A percentile compares a stretch with the other conserved stretches of the same genome.
Evolutionary conservation across 805 yeast species (phyloP).

Genomic region (Saturnispora zaruensis): DNA sequence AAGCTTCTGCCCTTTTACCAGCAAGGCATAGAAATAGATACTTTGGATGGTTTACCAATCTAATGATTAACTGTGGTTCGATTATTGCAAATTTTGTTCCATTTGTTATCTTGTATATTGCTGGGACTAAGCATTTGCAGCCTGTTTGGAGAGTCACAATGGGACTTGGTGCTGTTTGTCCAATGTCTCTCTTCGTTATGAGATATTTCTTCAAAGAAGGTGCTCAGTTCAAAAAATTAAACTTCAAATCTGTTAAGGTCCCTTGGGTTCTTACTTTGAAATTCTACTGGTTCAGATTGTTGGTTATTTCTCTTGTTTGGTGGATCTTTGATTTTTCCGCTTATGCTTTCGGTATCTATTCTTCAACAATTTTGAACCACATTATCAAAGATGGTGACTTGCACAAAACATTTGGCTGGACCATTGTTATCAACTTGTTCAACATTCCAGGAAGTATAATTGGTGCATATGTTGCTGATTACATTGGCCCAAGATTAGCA

Average conservation of each 20-base stretch:
- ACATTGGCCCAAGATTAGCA: conserved; percentile 80
- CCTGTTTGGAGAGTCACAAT: conserved; percentile 89
- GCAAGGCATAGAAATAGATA: conserved; percentile 80
- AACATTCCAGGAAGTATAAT: conserved; percentile 83
- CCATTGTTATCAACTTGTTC: conserved; percentile 76
- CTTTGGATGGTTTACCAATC: conserved; percentile 82
- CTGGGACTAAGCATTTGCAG: conserved; percentile 56
- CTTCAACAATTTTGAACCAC: conserved; percentile 55
- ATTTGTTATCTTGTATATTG: conserved; percentile 77
- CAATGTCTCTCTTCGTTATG: conserved; percentile 64
- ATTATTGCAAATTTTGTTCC: conserved; percentile 81
- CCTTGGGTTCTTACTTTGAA: conserved; percentile 67
- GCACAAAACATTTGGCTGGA: conserved; percentile 84
- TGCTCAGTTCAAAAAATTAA: conserved; percentile 57
- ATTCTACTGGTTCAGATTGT: conserved; percentile 76
- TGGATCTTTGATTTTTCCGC: conserved; percentile 82
- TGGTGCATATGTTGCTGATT: conserved; percentile 80
- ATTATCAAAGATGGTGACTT: conserved; percentile 54
- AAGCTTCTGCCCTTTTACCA: conserved; percentile 71
- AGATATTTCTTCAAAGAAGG: conserved; percentile 72
- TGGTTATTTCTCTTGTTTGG: conserved; percentile 73
- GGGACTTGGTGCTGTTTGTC: conserved; percentile 87
- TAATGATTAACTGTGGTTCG: conserved; percentile 81
- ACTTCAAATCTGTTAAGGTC: conserved; percentile 52
- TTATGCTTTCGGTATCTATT: conserved; percentile 81